Evolutionary conservation across 2,329 filamentous ascomycete species (phyloP).

Genomic region (Trichoderma afroharzianum): DNA sequence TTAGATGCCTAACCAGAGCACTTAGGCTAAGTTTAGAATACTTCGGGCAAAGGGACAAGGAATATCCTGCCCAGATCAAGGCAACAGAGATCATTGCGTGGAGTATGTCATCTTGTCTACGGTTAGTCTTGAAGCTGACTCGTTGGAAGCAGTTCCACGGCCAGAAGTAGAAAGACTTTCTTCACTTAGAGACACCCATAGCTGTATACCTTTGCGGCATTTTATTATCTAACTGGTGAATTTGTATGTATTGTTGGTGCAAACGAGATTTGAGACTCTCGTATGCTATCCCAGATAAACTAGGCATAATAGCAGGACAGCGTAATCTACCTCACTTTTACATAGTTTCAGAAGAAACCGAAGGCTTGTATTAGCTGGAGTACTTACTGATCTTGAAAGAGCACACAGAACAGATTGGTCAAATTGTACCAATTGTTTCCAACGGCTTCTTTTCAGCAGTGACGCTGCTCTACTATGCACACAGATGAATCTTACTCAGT

Average conservation of each 20-base stretch:
- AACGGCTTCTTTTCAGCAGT: not conserved
- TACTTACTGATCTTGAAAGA: not conserved
- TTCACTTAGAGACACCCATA: rapidly evolving
- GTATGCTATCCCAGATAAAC: not conserved
- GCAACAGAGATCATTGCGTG: not conserved
- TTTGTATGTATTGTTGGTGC: not conserved
- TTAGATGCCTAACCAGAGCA: not conserved
- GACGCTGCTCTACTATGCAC: not conserved
- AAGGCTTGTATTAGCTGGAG: not conserved
- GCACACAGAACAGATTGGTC: not conserved
- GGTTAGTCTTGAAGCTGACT: not conserved
- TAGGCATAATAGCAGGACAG: not conserved
- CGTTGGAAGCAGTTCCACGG: not conserved
- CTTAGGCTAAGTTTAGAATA: not conserved
- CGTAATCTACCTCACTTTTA: not conserved
- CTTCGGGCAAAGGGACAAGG: not conserved
- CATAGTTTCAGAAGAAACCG: not conserved
- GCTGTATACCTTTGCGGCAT: not conserved
- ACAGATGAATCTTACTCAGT: not conserved
- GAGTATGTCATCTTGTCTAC: not conserved
- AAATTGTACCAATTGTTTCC: not conserved
- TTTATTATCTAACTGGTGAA: not conserved
- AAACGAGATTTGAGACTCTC: not conserved
- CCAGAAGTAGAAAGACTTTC: not conserved
- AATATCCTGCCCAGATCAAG: not conserved